Conservation (phyloP, 805 yeast genomes). For the Candida golubevii region DNA sequence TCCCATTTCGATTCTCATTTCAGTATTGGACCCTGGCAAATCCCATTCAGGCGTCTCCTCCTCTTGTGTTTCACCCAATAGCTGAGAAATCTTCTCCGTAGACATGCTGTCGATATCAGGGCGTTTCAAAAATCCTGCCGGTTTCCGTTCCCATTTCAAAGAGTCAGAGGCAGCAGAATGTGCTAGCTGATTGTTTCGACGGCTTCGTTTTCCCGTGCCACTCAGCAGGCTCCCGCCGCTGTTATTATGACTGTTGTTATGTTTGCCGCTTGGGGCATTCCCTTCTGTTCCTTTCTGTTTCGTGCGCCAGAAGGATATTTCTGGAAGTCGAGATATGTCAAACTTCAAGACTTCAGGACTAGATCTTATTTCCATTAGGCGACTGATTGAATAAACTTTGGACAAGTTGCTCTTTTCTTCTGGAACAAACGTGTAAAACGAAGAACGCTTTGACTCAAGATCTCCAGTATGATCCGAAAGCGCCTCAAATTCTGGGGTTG, state of each 20-base stretch:
- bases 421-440: slow-evolving; percentile 13
- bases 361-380: slow-evolving; percentile 27
- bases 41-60: slow-evolving; percentile 41
- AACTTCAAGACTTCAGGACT: slow-evolving; percentile 34
- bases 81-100: slow-evolving; percentile 30
- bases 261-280: slow-evolving; percentile 2
- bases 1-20: slow-evolving; percentile 36
- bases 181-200: slow-evolving; percentile 12
- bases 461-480: slow-evolving; percentile 1
- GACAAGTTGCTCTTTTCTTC: slow-evolving; percentile 10
- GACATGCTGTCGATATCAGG: slow-evolving; percentile 30
- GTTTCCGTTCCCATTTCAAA: slow-evolving; percentile 32
- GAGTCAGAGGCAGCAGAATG: slow-evolving; percentile 10
- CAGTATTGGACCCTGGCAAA: slow-evolving; percentile 24
- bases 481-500: slow-evolving; percentile 33
- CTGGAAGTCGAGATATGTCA: slow-evolving; percentile 38
- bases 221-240: slow-evolving; percentile 1
- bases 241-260: background rate
- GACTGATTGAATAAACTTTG: slow-evolving; percentile 25
- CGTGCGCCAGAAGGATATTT: slow-evolving; percentile 46
- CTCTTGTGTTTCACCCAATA: slow-evolving; percentile 33
- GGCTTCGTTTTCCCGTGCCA: slow-evolving; percentile 14
- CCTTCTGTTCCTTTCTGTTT: slow-evolving; percentile 15
- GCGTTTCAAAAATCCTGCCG: slow-evolving; percentile 17
- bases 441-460: slow-evolving; percentile 6